Percentiles rank a stretch among this genome's conserved stretches.
phyloP scores from a whole-genome alignment of 139 green algal genomes.

The Asterochloris sp. region DNA sequence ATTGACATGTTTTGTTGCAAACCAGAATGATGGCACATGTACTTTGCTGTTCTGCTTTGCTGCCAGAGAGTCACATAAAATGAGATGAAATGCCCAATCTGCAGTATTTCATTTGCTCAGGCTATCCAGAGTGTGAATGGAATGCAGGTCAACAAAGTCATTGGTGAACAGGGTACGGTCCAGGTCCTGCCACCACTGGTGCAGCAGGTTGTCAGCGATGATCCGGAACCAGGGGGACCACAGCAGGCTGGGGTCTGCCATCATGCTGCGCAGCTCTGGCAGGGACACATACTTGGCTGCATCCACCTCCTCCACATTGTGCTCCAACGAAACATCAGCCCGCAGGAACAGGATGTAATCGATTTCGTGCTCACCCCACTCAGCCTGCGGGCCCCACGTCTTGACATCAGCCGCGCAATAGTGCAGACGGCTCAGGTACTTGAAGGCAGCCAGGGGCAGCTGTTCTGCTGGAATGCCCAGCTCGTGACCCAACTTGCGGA shows the following conservation, averaged over 20 bases:
- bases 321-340: constrained; percentile 45
- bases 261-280: constrained; percentile 70
- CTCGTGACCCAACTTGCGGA: constrained; percentile 90
- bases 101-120: too few species aligned
- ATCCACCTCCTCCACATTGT: constrained; percentile 84
- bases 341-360: constrained; percentile 91
- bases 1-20: too few species aligned
- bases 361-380: constrained; percentile 94
- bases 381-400: constrained; percentile 39
- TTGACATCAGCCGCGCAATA: constrained; percentile 85
- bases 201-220: constrained; percentile 81
- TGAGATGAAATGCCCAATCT: too few species aligned
- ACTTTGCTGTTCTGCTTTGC: too few species aligned
- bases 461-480: constrained; percentile 72
- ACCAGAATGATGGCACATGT: too few species aligned
- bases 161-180: constrained; percentile 40
- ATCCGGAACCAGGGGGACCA: constrained; percentile 97
- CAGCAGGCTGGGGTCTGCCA: constrained; percentile 51
- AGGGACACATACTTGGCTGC: constrained; percentile 57
- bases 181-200: constrained; percentile 83
- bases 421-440: constrained; percentile 86
- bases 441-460: constrained; percentile 61
- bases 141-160: not conserved
- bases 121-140: not conserved
- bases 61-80: too few species aligned